Evolutionary conservation across 2,329 filamentous ascomycete genomes (phyloP).

Genomic region (Pseudogymnoascus sp.): DNA sequence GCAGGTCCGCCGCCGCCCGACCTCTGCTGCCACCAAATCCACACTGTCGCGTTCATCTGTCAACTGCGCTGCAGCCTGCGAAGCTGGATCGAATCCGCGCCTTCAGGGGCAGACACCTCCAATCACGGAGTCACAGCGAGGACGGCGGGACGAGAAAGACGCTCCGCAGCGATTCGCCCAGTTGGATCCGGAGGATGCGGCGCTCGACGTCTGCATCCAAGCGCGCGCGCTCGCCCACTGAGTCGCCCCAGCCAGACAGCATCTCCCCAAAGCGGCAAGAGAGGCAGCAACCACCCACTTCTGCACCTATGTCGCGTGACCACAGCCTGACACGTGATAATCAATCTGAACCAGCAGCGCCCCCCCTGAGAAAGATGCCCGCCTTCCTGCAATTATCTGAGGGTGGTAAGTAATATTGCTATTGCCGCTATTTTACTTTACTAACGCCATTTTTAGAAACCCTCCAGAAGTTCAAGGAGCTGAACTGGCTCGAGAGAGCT

Average conservation of each 20-base stretch:
- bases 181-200: constrained; percentile 25
- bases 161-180: constrained; percentile 17
- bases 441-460: constrained; percentile 13
- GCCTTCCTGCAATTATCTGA: constrained; percentile 43
- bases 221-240: constrained; percentile 19
- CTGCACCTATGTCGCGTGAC: background rate
- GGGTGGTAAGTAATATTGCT: constrained; percentile 34
- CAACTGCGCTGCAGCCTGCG: constrained; percentile 7
- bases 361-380: constrained; percentile 30
- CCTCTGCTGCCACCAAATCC: background rate
- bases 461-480: constrained; percentile 45
- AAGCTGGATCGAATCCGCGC: constrained; percentile 26
- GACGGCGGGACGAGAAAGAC: constrained; percentile 10
- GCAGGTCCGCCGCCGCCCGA: background rate
- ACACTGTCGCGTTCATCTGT: background rate
- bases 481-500: constrained; percentile 48
- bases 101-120: constrained; percentile 22
- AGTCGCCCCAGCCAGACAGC: constrained; percentile 10
- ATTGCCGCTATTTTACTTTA: constrained; percentile 15
- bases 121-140: constrained; percentile 1
- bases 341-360: background rate
- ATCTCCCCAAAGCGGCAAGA: background rate
- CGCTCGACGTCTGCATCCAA: constrained; percentile 18
- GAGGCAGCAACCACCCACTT: background rate
- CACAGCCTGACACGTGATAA: background rate